Evolutionary conservation across 1,139 yeast genomes (phyloP).

Genomic region (Meyerozyma guilliermondii): DNA sequence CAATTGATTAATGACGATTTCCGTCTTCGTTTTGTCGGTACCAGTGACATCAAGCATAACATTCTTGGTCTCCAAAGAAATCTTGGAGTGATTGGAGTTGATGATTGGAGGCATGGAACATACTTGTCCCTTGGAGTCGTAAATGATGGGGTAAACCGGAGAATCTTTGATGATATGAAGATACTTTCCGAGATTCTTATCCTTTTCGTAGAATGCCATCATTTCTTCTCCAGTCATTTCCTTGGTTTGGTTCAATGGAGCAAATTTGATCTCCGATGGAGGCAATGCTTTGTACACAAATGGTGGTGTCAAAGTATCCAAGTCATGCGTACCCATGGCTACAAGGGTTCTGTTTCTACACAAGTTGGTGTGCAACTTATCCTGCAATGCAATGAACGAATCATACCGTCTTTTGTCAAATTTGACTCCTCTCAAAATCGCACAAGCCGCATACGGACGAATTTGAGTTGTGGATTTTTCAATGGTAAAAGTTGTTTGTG

Average conservation of each 20-base stretch:
- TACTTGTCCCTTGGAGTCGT: conserved; percentile 72
- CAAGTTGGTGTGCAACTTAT: conserved; percentile 88
- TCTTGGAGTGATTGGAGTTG: conserved; percentile 88
- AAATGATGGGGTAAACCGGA: conserved; percentile 87
- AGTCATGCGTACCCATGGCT: conserved; percentile 97
- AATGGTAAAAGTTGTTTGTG: conserved; percentile 64
- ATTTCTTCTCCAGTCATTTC: conserved; percentile 72
- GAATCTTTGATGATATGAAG: conserved; percentile 84
- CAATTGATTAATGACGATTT: conserved; percentile 82
- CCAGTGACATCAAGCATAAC: conserved; percentile 94
- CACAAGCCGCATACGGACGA: conserved; percentile 94
- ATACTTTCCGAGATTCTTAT: conserved; percentile 84
- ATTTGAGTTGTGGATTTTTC: conserved; percentile 65
- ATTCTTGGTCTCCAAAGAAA: conserved; percentile 76
- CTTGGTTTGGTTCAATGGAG: conserved; percentile 81
- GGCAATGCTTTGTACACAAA: conserved; percentile 83
- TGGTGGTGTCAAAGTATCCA: conserved; percentile 77
- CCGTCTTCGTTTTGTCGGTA: conserved; percentile 90
- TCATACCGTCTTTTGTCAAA: conserved; percentile 85
- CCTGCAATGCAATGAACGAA: conserved; percentile 93
- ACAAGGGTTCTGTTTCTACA: conserved; percentile 97
- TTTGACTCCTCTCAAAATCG: conserved; percentile 75
- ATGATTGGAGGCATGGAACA: conserved; percentile 96
- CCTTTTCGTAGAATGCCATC: conserved; percentile 87
- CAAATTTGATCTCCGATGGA: conserved; percentile 73